Conservation (phyloP, 768 basidiomycete genomes). For the Naganishia onofrii region DNA sequence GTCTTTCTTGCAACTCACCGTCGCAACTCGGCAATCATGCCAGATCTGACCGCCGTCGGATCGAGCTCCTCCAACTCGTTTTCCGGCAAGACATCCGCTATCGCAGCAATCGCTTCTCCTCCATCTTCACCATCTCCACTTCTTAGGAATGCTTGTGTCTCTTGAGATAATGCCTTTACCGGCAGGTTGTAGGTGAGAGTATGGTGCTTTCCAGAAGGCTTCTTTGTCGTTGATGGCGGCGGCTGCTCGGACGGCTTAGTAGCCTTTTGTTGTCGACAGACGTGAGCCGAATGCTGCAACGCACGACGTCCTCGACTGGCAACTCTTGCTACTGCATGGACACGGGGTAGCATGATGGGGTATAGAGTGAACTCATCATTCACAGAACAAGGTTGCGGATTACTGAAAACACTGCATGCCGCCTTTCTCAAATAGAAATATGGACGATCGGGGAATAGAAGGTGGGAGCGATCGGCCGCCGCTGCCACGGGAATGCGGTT, state of each 20-base stretch:
- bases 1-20: neutral
- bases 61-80: slow-evolving; percentile 17
- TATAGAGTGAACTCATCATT: neutral
- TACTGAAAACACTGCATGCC: neutral
- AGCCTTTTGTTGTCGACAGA: neutral
- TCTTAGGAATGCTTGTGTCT: neutral
- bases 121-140: slow-evolving; percentile 15
- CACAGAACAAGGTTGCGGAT: neutral
- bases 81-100: slow-evolving; percentile 18
- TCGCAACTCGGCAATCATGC: neutral
- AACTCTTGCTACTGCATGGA: neutral
- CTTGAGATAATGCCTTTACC: neutral
- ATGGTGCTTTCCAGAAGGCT: neutral
- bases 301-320: neutral
- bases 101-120: slow-evolving; percentile 1
- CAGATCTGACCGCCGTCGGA: slow-evolving; percentile 5
- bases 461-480: too few species aligned
- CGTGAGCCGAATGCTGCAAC: neutral
- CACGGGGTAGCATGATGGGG: neutral
- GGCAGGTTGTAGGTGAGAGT: neutral
- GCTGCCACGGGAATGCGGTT: too few species aligned
- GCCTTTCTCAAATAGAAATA: neutral
- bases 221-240: neutral
- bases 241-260: neutral
- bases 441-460: neutral